Evolutionary conservation across 169 alveolate genomes (phyloP), one percentile per base, ranked within the genome.

Genomic region (Perkinsus olseni): DNA sequence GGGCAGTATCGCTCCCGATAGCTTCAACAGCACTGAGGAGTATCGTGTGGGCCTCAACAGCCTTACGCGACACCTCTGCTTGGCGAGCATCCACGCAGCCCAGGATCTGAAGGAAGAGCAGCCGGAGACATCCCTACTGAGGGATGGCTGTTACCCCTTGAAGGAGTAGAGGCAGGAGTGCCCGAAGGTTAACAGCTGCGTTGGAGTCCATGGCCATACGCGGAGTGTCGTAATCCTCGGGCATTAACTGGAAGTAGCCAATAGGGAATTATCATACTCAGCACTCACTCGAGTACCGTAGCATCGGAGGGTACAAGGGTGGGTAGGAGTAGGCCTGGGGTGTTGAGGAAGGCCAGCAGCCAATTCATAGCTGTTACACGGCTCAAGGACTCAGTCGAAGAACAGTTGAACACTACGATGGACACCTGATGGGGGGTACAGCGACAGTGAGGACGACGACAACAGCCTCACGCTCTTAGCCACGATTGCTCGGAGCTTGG

Each of bases 281-380:
- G 82, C 34, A 62, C 37, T 8, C 82, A 21, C 37, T 62, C 82
- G 82, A 0, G 17, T 31, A 92, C 74, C 90, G 92, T 74, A 1
- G 74, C 82, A 20, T 50, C 38, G 28, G 91, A 31, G 4, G 91
- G 34, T 13, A 82, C 74, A 34, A 92, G 74, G 51, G 93, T 28
- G 48, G 95, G 92, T 39, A 93, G 38, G 40, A 74, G 40, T 38
- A 91, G 48, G 92, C 92, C 39, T 91, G 95, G 50, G 91, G 92
- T 39, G 91, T 90, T 48, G 92, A 93, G 91, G 74, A 92, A 31
- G 92, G 94, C 51, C 90, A 92, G 93, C 38, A 94, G 93, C 95
- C 95, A 94, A 38, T 92, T 94, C 39, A 94, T 74, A 20, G 95
- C 93, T n/a, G 95, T 94, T 34, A 94, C 92, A 13, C 93, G 94